phyloP scores from a whole-genome alignment of 495 filamentous ascomycete species.

The Penicillium ucsense region DNA sequence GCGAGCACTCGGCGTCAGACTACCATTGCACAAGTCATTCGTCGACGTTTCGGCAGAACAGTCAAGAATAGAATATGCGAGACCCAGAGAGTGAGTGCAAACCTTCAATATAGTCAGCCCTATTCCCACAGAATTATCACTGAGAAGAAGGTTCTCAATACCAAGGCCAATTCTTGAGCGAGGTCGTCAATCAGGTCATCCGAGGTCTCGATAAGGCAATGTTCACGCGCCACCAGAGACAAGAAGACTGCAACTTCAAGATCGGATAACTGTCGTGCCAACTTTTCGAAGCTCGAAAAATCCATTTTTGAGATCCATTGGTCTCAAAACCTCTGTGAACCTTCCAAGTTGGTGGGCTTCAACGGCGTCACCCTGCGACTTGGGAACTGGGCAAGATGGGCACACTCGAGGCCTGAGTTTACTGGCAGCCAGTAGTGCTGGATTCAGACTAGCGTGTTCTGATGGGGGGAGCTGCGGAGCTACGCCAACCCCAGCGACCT shows the following conservation, averaged over 20 bases:
- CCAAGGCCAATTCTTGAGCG: slow-evolving; percentile 61
- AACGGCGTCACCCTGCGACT: not conserved
- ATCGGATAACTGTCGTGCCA: slow-evolving; percentile 69
- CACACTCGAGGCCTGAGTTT: slow-evolving; percentile 4
- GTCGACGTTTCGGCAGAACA: slow-evolving; percentile 64
- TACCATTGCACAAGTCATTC: slow-evolving; percentile 65
- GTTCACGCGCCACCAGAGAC: slow-evolving; percentile 67
- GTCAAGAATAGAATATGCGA: slow-evolving; percentile 55
- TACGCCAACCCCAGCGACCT: slow-evolving; percentile 7
- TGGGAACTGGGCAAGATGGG: not conserved
- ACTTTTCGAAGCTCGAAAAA: slow-evolving; percentile 45
- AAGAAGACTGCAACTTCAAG: slow-evolving; percentile 80
- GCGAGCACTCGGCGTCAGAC: slow-evolving; percentile 39
- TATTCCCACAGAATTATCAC: not conserved
- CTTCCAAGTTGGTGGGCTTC: not conserved
- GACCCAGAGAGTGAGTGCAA: slow-evolving; percentile 58
- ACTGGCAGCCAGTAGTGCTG: slow-evolving; percentile 2
- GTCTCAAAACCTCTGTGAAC: not conserved
- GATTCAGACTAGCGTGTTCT: slow-evolving; percentile 9
- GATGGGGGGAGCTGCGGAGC: slow-evolving; percentile 6
- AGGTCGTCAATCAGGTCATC: slow-evolving; percentile 50
- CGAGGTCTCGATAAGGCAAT: slow-evolving; percentile 78
- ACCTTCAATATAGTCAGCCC: slow-evolving; percentile 35
- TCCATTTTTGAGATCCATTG: slow-evolving; percentile 42
- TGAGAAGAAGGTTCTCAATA: slow-evolving; percentile 17